Evolutionary conservation across 2,329 filamentous ascomycete species (phyloP).

Genomic region (Davidsoniella neocaledoniae): DNA sequence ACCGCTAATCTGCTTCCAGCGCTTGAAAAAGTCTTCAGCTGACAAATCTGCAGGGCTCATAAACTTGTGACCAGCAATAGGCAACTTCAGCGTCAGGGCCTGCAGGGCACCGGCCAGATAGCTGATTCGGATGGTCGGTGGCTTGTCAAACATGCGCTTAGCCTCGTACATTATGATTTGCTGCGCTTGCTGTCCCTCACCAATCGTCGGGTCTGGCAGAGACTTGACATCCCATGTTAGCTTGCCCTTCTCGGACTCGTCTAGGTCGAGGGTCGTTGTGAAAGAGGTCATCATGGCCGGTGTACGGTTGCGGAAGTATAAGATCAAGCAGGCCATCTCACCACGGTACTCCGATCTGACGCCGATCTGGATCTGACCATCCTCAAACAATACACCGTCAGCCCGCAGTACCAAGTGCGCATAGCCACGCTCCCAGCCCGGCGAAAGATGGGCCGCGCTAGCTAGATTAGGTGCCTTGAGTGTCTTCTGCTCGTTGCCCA

Average conservation of each 20-base stretch:
- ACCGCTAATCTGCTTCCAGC: constrained; percentile 96
- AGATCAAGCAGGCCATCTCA: constrained; percentile 87
- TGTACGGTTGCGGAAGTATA: constrained; percentile 94
- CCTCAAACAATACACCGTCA: constrained; percentile 87
- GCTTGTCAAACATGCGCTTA: constrained; percentile 61
- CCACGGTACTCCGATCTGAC: constrained; percentile 85
- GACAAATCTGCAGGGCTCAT: constrained; percentile 82
- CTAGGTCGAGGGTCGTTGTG: constrained; percentile 82
- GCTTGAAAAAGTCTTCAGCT: constrained; percentile 92
- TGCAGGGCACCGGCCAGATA: constrained; percentile 90
- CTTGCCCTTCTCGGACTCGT: constrained; percentile 43
- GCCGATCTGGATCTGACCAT: constrained; percentile 83
- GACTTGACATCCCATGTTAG: constrained; percentile 78
- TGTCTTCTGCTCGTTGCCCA: constrained; percentile 38
- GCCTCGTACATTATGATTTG: constrained; percentile 93
- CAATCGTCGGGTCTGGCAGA: constrained; percentile 68
- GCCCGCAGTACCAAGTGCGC: constrained; percentile 61
- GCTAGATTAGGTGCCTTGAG: constrained; percentile 67
- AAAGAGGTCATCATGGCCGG: constrained; percentile 73
- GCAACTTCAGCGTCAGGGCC: constrained; percentile 78
- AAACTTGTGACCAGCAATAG: constrained; percentile 81
- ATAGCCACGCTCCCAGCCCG: constrained; percentile 86
- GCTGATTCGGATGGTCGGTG: constrained; percentile 82
- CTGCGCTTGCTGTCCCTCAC: constrained; percentile 61
- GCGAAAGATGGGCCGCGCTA: constrained; percentile 79